Base-by-base conservation (phyloP, 495 filamentous ascomycete species). In the Xylaria grammica region DNA sequence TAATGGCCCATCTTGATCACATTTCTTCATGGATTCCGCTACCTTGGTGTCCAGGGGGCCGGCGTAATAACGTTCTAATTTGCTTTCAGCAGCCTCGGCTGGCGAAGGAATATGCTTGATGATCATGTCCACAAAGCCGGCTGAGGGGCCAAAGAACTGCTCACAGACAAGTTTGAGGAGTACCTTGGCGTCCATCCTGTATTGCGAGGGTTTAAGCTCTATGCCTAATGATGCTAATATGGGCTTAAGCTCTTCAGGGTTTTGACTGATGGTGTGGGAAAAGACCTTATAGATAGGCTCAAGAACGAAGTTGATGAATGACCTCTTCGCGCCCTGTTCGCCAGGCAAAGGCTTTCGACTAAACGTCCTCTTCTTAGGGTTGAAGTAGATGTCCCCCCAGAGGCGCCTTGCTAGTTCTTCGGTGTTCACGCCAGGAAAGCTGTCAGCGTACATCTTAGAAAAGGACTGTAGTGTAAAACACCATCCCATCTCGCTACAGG, bases 251-350 rank as follows among this genome's bases (percentile, higher is more conserved):
- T 96, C 92, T 53, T 93, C 88, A 0, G 95, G 91, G 67, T 89
- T 93, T 71, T 96, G 90, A 70, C 93, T 94, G 66, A 99, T 90
- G 11, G 94, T 95, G 74, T 98, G 96, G 7, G 94, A 94, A 76
- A 95, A 98, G 34, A 99, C 82, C 73, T 99, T 99, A 82, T 99
- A 99, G 62, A 99, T 92, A 27, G 95, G 96, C 72, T 99, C 96
- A 44, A 99, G 80, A 38, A 99, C 84, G 69, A 98, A 99, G 72
- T 97, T 89, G 65, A 98, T 91, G 77, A 99, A 99, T 9, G 91
- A 89, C 45, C 95, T 84, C 74, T 89, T 94, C 9, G 93, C 87
- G 32, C 85, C 80, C 66, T 93, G 87, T 71, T 99, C 95, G 20
- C 68, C 65, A 19, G 71, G 71, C 24, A 91, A 72, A 32, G 86